These are phyloP conservation scores for Daedaleopsis sinensis DNA, from an alignment of 768 basidiomycete species.

Conservation along the genomic window DNA sequence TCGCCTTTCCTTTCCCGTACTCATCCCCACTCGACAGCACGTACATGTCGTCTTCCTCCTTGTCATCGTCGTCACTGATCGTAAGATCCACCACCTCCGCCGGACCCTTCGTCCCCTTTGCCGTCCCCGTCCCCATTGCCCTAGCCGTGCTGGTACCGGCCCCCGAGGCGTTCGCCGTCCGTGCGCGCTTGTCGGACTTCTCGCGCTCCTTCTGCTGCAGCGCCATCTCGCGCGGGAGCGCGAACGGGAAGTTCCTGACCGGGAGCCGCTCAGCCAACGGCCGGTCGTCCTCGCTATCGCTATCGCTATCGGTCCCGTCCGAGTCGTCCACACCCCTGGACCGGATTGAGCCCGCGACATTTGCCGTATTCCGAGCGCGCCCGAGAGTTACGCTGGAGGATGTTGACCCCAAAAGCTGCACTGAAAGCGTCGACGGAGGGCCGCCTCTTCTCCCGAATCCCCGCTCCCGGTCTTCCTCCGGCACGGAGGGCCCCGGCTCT, in stretches of 20 bases:
- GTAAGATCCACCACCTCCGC: neutral
- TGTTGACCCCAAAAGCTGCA: too few relatives aligned
- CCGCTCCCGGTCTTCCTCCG: too few relatives aligned
- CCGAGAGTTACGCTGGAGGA: too few relatives aligned
- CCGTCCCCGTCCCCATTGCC: slow-evolving; percentile 12
- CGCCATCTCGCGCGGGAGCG: neutral
- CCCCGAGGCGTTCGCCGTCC: slow-evolving; percentile 7
- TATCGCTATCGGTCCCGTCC: neutral
- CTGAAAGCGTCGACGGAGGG: too few relatives aligned
- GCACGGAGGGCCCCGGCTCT: too few relatives aligned
- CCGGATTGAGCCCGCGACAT: neutral
- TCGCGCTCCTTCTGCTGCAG: neutral
- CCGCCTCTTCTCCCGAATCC: too few relatives aligned
- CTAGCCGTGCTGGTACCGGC: too few relatives aligned
- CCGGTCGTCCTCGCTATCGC: neutral
- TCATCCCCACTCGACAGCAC: neutral
- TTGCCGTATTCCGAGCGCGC: too few relatives aligned
- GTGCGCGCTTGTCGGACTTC: slow-evolving; percentile 7
- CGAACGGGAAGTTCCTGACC: neutral
- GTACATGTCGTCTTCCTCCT: neutral
- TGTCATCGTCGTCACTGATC: neutral
- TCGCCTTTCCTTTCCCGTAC: slow-evolving; percentile 1
- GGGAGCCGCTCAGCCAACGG: neutral
- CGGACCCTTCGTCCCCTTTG: neutral
- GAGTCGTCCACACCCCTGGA: neutral